These are phyloP conservation scores for Rosellinia necatrix DNA, from an alignment of 2,329 filamentous ascomycete genomes.

Conservation along the genomic window DNA sequence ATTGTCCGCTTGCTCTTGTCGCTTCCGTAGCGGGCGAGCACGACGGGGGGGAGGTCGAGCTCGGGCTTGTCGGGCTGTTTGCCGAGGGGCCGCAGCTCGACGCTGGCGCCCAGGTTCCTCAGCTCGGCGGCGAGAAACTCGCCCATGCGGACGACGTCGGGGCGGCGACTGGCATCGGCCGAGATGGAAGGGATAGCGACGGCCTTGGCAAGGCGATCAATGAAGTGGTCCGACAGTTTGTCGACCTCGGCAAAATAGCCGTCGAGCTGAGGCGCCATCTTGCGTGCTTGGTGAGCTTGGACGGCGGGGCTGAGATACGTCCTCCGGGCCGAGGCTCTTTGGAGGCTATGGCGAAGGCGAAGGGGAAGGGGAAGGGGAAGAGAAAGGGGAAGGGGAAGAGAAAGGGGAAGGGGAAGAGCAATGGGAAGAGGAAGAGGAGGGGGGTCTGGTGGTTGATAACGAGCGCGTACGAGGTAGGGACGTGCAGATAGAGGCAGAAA, in stretches of 20 bases:
- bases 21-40: constrained; percentile 89
- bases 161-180: constrained; percentile 83
- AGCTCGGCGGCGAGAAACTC: constrained; percentile 87
- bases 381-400: background rate
- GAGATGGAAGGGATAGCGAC: constrained; percentile 96
- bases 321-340: constrained; percentile 27
- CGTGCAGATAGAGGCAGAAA: background rate
- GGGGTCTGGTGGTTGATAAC: background rate
- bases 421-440: background rate
- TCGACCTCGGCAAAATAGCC: constrained; percentile 94
- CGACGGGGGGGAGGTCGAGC: constrained; percentile 88
- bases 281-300: constrained; percentile 65
- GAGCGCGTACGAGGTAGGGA: background rate
- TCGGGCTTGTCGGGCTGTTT: constrained; percentile 91
- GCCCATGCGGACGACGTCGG: constrained; percentile 96
- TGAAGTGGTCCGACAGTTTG: constrained; percentile 76
- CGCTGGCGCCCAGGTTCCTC: constrained; percentile 79
- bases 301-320: constrained; percentile 60
- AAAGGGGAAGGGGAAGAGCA: background rate
- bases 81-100: constrained; percentile 84
- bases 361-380: background rate
- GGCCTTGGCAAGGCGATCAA: constrained; percentile 85
- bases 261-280: constrained; percentile 90
- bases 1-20: constrained; percentile 94
- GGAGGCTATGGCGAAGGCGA: background rate